These are phyloP conservation scores for Discostella stelligeroides DNA, from an alignment of 108 stramenopile species.

Conservation along the genomic window DNA sequence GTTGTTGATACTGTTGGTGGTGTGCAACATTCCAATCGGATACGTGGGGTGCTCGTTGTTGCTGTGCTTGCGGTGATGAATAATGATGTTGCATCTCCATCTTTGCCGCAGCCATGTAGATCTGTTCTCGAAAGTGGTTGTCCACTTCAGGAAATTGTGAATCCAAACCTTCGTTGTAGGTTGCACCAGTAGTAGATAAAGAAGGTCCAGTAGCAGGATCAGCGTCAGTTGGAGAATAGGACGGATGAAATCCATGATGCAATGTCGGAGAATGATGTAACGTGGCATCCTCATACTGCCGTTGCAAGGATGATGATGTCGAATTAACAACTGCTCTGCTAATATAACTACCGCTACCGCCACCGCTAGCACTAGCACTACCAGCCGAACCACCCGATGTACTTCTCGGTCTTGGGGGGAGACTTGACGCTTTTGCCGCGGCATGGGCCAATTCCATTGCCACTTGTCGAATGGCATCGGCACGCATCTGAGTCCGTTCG, in stretches of 20 bases:
- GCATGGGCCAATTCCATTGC: slow-evolving; percentile 19
- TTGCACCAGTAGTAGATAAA: too few species aligned
- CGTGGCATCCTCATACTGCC: not conserved
- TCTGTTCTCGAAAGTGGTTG: slow-evolving; percentile 14
- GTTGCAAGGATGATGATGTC: not conserved
- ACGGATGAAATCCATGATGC: not conserved
- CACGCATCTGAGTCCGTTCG: slow-evolving; percentile 33
- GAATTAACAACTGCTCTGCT: too few species aligned
- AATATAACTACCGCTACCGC: not conserved
- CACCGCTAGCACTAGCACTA: not conserved
- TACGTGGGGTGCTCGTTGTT: not conserved
- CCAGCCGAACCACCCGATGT: slow-evolving; percentile 1
- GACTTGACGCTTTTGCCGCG: not conserved
- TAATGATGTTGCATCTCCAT: slow-evolving; percentile 12
- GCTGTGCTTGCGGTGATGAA: not conserved
- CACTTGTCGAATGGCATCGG: slow-evolving; percentile 41
- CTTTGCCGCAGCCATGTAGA: slow-evolving; percentile 28
- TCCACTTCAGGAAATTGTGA: not conserved
- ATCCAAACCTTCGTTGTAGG: too few species aligned
- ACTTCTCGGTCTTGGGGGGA: not conserved
- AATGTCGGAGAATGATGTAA: not conserved
- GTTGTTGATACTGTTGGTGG: too few species aligned
- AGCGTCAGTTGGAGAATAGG: too few species aligned
- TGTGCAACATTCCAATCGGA: too few species aligned
- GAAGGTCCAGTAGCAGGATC: too few species aligned